Evolutionary conservation across 1,284 basidiomycete species (phyloP), one percentile per base, ranked within the genome.

Genomic region (Takashimella tepidaria): DNA sequence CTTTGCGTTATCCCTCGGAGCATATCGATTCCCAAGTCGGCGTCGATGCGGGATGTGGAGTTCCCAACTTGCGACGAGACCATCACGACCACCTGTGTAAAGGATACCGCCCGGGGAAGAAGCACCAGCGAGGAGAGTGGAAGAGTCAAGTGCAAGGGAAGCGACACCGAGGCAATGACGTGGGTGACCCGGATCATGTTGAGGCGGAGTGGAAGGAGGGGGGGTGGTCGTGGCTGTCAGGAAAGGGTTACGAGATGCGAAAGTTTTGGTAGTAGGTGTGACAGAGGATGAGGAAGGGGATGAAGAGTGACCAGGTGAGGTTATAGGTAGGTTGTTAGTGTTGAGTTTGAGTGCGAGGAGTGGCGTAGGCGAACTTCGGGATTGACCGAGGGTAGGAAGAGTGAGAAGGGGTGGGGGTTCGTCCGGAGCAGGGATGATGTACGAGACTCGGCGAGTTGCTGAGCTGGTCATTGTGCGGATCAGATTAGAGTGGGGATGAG

Each of bases 1-100:
- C 31, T 54, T 63, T 53, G 67, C 57, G 2, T 49, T 47, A 37
- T 37, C 31, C 23, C 64, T 62, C 22, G 67, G 62, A 37, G 62
- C 47, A 53, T 57, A 43, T 50, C 67, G 55, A 51, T 77, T 77
- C 52, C 80, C 79, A 6, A 66, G 68, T 13, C 68, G 63, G 41
- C 78, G 62, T 22, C 71, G 68, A 79, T 86, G 84, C 1, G 83
- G 79, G 11, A 96, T 77, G 5, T 81, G 83, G 12, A 98, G 79
- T 69, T 98, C 92, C 92, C 93, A 98, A 2, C 87, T 83, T 43
- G 91, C 87, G 37, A 98, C 80, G 31, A 95, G 80, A 0, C 96
- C 95, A 76, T 98, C 95, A 49, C 92, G 79, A 10, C 92, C 93
- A 24, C 88, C 93, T 1, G 91, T 87, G 72, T 98, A 98, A 8